Conservation (phyloP, 768 basidiomycete species). For the Flagelloscypha sp. region DNA sequence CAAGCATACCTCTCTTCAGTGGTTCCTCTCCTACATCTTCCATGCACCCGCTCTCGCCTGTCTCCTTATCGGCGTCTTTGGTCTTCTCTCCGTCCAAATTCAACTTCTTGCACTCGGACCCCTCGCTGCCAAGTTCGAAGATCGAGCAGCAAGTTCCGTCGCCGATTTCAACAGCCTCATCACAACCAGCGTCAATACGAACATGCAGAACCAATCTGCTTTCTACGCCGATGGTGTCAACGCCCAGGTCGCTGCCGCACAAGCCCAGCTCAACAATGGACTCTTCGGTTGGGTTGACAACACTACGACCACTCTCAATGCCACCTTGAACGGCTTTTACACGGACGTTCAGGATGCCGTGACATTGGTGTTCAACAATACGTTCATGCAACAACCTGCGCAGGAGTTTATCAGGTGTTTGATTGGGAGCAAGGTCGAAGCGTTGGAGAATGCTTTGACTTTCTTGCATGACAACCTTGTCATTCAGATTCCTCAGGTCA, state of each 20-base stretch:
- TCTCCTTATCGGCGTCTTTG: slow-evolving; percentile 89
- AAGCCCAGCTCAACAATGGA: slow-evolving; percentile 74
- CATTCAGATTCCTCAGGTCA: slow-evolving; percentile 72
- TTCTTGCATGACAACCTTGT: slow-evolving; percentile 86
- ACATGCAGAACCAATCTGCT: slow-evolving; percentile 75
- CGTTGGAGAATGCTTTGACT: slow-evolving; percentile 79
- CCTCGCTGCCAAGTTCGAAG: slow-evolving; percentile 59
- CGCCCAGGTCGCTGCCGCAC: slow-evolving; percentile 54
- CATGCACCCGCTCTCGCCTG: slow-evolving; percentile 87
- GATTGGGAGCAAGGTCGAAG: slow-evolving; percentile 84
- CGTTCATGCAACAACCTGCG: slow-evolving; percentile 71
- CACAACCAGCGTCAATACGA: slow-evolving; percentile 66
- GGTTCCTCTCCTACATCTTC: slow-evolving; percentile 89
- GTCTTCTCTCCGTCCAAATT: slow-evolving; percentile 76
- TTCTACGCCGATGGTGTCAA: slow-evolving; percentile 78
- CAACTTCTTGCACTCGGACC: slow-evolving; percentile 78
- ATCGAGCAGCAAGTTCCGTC: slow-evolving; percentile 50
- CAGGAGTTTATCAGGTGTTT: slow-evolving; percentile 86
- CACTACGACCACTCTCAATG: slow-evolving; percentile 82
- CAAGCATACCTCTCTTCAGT: slow-evolving; percentile 65
- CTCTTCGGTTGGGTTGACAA: slow-evolving; percentile 94
- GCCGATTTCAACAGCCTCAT: slow-evolving; percentile 65
- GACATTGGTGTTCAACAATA: slow-evolving; percentile 72
- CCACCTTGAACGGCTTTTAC: slow-evolving; percentile 82
- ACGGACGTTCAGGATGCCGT: slow-evolving; percentile 74